Evolutionary conservation across 2,329 filamentous ascomycete species (phyloP), one percentile per base, ranked within the genome.

Genomic region (Colletotrichum camelliae): DNA sequence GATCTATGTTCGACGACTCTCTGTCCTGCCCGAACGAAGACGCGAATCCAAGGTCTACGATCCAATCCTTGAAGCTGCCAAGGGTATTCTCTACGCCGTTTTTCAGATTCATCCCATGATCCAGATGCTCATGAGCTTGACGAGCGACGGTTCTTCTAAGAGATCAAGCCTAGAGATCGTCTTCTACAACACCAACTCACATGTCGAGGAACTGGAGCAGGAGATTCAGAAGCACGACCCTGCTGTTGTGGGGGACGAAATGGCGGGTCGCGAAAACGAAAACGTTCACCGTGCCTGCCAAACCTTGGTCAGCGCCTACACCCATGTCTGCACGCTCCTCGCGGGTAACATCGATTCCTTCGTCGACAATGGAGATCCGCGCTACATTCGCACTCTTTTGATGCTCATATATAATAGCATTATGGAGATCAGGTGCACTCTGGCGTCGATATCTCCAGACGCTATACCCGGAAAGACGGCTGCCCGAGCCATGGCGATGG

Each of bases 101-200:
- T 93, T 93, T 77, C 91, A 93, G 81, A 91, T 93, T 31, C 92
- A 94, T 77, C 92, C 92, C 7, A 91, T 91, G 84, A 92, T 94
- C 75, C 91, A 93, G 82, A 91, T 91, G 83, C 85, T 94, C 69
- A 91, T 93, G 82, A 88, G 90, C 58, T 85, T 93, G 65, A 89
- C 91, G 64, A 91, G 88, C 78, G 91, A 93, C 75, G 90, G 89
- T 37, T 90, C 90, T 12, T 85, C 88, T 27, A 92, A 92, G 80
- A 86, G 91, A 66, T 93, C 91, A 5, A 93, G 91, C 77, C 88
- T 94, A 13, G 92, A 93, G 79, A 89, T 92, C 72, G 91, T 93
- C 33, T 92, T 93, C 76, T 93, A 93, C 83, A 93, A 93, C 81
- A 93, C 92, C 13, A 92, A 91, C 75, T 91, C 89, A 2, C 92